Evolutionary conservation across 192 early-diverging fungal species (phyloP).

Genomic region (Borealophlyctis nickersoniae): DNA sequence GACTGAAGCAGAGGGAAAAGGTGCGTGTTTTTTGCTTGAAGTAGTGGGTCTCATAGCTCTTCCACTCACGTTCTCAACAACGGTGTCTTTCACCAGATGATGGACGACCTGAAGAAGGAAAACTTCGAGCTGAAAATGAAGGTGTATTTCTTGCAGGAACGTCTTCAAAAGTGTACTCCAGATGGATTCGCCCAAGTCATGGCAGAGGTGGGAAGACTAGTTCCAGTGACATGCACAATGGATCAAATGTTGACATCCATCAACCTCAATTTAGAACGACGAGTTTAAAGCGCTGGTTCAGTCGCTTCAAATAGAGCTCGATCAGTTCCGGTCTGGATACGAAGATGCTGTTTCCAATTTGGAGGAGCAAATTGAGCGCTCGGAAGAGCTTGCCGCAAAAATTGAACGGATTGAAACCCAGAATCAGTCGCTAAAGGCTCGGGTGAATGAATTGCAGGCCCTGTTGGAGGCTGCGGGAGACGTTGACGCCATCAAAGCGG

Average conservation of each 20-base stretch:
- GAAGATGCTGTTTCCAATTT: too few species aligned
- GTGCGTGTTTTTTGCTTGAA: conserved; percentile 3
- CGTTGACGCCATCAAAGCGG: too few species aligned
- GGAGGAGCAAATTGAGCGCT: too few species aligned
- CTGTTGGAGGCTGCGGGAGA: too few species aligned
- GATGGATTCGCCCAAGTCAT: conserved; percentile 4
- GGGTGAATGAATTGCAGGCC: too few species aligned
- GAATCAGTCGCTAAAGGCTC: too few species aligned
- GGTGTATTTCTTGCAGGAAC: conserved; percentile 27
- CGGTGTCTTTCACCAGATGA: conserved; percentile 17
- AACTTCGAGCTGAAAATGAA: conserved; percentile 37
- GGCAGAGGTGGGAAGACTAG: conserved; percentile 29
- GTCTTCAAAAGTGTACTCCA: conserved; percentile 14
- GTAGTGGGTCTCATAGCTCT: not conserved
- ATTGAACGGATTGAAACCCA: too few species aligned
- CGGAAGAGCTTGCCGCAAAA: too few species aligned
- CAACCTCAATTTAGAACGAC: not conserved
- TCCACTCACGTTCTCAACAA: not conserved
- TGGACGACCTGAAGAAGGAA: conserved; percentile 38
- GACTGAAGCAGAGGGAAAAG: conserved; percentile 30
- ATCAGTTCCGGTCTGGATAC: not conserved
- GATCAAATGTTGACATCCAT: not conserved
- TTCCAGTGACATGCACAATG: not conserved
- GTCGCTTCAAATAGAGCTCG: not conserved
- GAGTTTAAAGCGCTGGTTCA: not conserved